phyloP scores from a whole-genome alignment of 2,329 filamentous ascomycete species.

The Penicillium sp. region DNA sequence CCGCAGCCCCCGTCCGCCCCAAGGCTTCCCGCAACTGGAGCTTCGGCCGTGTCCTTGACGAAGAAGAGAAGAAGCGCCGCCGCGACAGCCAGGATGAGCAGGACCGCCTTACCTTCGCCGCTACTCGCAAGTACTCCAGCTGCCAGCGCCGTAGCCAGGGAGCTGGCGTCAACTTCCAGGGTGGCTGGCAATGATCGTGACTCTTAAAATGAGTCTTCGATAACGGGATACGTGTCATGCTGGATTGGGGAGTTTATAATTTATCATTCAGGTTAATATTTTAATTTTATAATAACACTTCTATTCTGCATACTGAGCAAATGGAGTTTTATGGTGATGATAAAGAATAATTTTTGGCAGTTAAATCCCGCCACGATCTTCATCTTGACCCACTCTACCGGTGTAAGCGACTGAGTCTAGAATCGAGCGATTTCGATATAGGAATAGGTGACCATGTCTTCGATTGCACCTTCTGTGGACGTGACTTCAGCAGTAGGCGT shows the following conservation, averaged over 20 bases:
- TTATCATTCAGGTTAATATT: not conserved
- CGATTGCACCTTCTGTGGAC: too few relatives aligned
- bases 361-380: not conserved
- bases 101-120: slow-evolving; percentile 3
- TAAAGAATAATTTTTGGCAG: not conserved
- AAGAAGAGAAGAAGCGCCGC: slow-evolving; percentile 3
- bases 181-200: slow-evolving; percentile 1
- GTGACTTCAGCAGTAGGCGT: too few relatives aligned
- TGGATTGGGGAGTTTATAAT: not conserved
- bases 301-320: not conserved
- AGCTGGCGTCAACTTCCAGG: slow-evolving; percentile 4
- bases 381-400: not conserved
- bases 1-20: not conserved
- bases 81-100: slow-evolving; percentile 1
- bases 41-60: slow-evolving; percentile 1
- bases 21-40: slow-evolving; percentile 2
- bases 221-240: not conserved
- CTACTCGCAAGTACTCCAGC: slow-evolving; percentile 3
- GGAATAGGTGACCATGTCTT: too few relatives aligned
- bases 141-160: slow-evolving; percentile 1
- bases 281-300: not conserved
- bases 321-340: not conserved
- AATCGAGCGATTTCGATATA: too few relatives aligned
- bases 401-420: too few relatives aligned
- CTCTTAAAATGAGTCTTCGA: not conserved